Conservation (phyloP, 305 asterid genomes). For the Fraxinus floribunda region DNA sequence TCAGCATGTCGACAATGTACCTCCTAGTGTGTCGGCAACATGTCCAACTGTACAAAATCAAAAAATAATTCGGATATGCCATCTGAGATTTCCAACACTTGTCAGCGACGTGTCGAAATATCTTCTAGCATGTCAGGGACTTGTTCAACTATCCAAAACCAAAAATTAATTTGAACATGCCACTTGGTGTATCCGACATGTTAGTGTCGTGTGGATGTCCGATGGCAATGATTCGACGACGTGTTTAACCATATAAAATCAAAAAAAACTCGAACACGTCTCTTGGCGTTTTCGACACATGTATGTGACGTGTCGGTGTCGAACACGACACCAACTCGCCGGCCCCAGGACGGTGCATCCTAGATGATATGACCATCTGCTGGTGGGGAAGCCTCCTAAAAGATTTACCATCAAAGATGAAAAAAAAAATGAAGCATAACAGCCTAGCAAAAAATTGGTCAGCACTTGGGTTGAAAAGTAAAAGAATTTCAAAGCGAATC, state of each 20-base stretch:
- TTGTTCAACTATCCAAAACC: not conserved
- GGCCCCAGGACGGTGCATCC: not conserved
- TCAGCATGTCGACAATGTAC: not conserved
- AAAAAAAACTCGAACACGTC: not conserved
- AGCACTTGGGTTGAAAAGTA: conserved; percentile 2
- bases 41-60: not conserved
- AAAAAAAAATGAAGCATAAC: not conserved
- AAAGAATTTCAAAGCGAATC: not conserved
- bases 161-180: not conserved
- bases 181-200: not conserved
- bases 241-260: not conserved
- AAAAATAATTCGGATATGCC: not conserved
- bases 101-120: not conserved
- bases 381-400: conserved; percentile 9
- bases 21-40: not conserved
- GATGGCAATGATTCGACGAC: not conserved
- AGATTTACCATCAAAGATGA: not conserved
- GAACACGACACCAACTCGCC: not conserved
- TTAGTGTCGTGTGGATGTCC: not conserved
- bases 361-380: not conserved
- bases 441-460: not conserved
- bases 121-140: not conserved
- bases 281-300: not conserved
- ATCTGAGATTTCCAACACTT: not conserved
- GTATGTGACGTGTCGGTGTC: no score